phyloP scores from a whole-genome alignment of 2,329 filamentous ascomycete species.

The Cylindrodendrum hubeiense region DNA sequence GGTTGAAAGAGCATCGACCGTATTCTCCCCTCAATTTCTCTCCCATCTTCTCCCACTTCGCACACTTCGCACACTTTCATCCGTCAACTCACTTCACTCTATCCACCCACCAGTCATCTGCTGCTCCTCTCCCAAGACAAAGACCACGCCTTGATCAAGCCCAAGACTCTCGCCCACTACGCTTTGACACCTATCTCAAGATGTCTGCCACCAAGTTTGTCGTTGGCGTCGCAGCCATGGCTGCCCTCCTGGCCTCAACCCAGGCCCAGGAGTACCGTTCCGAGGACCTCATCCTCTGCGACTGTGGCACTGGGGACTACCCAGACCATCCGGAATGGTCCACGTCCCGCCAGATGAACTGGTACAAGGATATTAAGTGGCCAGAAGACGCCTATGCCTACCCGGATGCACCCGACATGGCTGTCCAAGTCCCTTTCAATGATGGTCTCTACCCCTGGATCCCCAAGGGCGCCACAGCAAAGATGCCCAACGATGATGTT shows the following conservation, averaged over 20 bases:
- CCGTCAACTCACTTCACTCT: background rate
- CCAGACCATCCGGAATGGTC: constrained; percentile 55
- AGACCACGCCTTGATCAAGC: background rate
- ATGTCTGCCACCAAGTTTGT: constrained; percentile 44
- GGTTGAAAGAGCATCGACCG: background rate
- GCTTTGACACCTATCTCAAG: background rate
- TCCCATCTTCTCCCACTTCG: constrained; percentile 1
- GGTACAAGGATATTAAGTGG: constrained; percentile 56
- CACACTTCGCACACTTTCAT: constrained; percentile 9
- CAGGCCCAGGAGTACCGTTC: constrained; percentile 45
- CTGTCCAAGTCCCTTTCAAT: constrained; percentile 54
- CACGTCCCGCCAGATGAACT: constrained; percentile 59
- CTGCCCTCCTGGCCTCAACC: constrained; percentile 37
- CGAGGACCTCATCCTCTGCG: constrained; percentile 56
- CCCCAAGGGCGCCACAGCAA: constrained; percentile 52
- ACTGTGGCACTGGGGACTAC: constrained; percentile 58
- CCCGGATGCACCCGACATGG: constrained; percentile 53
- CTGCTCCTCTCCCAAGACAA: constrained; percentile 1
- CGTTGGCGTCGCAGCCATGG: constrained; percentile 33
- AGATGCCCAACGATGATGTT: constrained; percentile 53
- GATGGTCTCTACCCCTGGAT: constrained; percentile 56
- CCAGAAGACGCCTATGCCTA: constrained; percentile 49
- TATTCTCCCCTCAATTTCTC: background rate
- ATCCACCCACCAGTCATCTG: background rate
- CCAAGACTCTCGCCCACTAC: background rate